Evolutionary conservation across 176 grass and related monocot genomes (phyloP).

Genomic region (Triticum dicoccoides): DNA sequence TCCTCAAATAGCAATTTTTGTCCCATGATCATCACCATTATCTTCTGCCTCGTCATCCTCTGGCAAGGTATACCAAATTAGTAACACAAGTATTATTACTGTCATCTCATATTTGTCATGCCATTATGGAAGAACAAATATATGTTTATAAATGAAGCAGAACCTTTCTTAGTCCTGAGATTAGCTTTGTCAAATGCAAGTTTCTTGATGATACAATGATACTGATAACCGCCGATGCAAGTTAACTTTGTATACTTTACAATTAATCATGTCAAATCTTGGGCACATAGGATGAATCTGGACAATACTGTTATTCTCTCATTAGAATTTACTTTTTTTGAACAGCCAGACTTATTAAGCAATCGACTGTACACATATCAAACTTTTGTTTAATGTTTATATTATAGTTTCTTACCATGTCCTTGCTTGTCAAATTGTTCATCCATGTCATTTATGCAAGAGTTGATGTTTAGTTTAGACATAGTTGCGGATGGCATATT

Average conservation of each 20-base stretch:
- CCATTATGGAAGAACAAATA: neutral
- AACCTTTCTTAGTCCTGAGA: neutral
- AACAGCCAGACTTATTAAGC: neutral
- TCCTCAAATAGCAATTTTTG: conserved; percentile 50
- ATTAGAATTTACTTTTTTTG: neutral
- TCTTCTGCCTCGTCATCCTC: conserved; percentile 93
- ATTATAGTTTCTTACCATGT: neutral
- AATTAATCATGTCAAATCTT: neutral
- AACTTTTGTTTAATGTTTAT: neutral
- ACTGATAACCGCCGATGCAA: neutral
- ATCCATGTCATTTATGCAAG: neutral
- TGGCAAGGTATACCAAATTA: conserved; percentile 87
- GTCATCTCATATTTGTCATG: neutral
- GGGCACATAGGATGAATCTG: neutral
- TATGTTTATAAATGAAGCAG: neutral
- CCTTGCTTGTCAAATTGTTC: neutral
- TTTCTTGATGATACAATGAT: neutral
- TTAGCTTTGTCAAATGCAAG: neutral
- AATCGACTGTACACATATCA: neutral
- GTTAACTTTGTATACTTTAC: neutral
- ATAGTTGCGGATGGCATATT: neutral
- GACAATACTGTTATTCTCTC: neutral
- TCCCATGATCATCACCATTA: conserved; percentile 72
- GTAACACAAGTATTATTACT: neutral
- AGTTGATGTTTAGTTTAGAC: neutral